Conservation (phyloP, 345 rosid species). For the Alliaria petiolata region DNA sequence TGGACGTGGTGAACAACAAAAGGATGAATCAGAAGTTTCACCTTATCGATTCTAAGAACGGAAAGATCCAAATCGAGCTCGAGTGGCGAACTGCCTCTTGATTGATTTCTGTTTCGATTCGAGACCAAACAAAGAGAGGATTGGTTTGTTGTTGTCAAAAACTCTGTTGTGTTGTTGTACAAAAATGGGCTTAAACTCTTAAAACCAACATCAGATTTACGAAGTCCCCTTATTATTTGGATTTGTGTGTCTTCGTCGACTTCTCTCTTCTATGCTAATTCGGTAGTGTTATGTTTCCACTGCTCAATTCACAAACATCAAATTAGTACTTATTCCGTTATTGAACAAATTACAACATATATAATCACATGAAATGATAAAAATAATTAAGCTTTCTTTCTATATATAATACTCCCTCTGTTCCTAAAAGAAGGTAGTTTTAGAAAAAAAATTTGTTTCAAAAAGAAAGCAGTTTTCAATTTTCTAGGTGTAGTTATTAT, state of each 20-base stretch:
- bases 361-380: no score
- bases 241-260: neutral
- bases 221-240: neutral
- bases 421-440: no score
- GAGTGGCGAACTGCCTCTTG: conserved; percentile 77
- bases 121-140: conserved; percentile 16
- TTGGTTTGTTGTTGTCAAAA: conserved; percentile 19
- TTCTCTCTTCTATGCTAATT: neutral
- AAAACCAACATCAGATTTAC: conserved; percentile 23
- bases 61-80: conserved; percentile 76
- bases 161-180: conserved; percentile 25
- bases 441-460: no score
- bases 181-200: conserved; percentile 29
- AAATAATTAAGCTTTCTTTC: no score
- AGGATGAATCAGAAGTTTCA: conserved; percentile 84
- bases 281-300: no score
- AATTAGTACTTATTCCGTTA: no score
- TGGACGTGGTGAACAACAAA: conserved; percentile 80
- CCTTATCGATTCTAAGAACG: conserved; percentile 90
- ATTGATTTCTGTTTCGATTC: conserved; percentile 21
- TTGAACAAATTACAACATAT: no score
- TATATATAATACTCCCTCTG: no score
- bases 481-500: no score
- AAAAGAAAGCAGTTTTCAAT: no score
- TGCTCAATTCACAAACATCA: no score